Base-by-base conservation (phyloP, 129 eudicot species). In the Pittosporum tobira region DNA sequence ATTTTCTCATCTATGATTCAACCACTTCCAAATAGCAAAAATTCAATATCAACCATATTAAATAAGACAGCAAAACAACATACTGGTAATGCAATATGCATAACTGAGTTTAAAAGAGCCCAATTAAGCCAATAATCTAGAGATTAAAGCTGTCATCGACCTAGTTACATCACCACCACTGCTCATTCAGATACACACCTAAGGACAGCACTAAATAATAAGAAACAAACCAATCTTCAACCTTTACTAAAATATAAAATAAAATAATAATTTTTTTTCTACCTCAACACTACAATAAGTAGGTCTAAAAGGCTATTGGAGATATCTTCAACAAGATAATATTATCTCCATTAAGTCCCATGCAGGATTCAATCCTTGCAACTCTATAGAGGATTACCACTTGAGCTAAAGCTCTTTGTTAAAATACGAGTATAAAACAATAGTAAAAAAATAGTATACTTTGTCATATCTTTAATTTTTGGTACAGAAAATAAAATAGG, bases 1-100 rank as follows among this genome's bases (percentile, higher is more conserved):
- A 91, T 91, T 71, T 72, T 69, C 63, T 71, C 85, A 74, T 67
- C 54, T 65, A 75, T 52, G 25, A 36, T 48, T 22, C 29, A 37
- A 60, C 10, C 38, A 21, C 34, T 57, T 27, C 73, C 50, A 51
- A 36, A 54, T 57, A 54, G 73, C 65, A 57, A 44, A 40, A 62
- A 60, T 24, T 18, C 34, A 10, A 51, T 31, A 40, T 67, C 75
- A 46, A 46, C 68, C 36, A 51, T 63, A 81, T 78, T 75, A 26
- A 16, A 64, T 42, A 23, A 15, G 25, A 47, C 57, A 38, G 16
- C 66, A 47, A 55, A 49, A 21, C 2, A 62, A 4, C 29, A 19
- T 13, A 48, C 20, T 61, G 0, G 7, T 13, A 13, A 49, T 49
- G 28, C 55, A 20, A 20, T 49, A 30, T 50, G 19, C 52, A 37